phyloP scores from a whole-genome alignment of 208 protist species.

The Naegleria fowleri region DNA sequence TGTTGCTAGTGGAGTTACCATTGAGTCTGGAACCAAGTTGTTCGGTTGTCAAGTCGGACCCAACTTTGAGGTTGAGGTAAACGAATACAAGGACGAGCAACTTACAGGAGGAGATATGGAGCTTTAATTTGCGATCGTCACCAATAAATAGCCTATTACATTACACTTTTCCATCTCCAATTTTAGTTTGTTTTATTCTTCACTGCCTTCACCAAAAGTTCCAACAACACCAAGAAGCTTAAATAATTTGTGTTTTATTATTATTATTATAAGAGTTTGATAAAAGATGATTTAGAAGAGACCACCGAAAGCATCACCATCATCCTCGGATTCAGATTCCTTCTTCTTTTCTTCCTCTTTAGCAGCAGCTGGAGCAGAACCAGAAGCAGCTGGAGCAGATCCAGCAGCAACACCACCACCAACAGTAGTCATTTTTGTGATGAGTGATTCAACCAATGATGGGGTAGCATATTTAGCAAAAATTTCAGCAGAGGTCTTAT shows the following conservation, averaged over 20 bases:
- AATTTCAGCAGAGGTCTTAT: neutral
- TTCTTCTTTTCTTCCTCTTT: neutral
- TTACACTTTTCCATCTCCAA: too few relatives aligned
- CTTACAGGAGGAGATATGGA: neutral
- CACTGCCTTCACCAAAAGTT: too few relatives aligned
- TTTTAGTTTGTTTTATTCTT: too few relatives aligned
- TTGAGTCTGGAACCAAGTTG: neutral
- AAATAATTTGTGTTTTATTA: neutral
- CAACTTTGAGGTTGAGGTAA: neutral
- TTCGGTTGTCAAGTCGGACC: neutral
- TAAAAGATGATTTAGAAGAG: conserved; percentile 1
- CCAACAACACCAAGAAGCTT: too few relatives aligned
- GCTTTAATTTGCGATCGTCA: too few relatives aligned
- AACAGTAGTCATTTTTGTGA: neutral
- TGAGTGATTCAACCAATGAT: neutral
- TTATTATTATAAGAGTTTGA: neutral
- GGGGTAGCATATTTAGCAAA: neutral
- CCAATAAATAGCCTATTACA: too few relatives aligned
- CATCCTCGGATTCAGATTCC: conserved; percentile 9
- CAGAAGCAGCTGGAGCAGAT: neutral
- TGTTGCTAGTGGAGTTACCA: neutral
- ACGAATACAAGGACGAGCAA: neutral
- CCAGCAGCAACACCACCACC: neutral
- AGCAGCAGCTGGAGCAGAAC: neutral
- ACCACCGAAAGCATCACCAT: conserved; percentile 7